These are phyloP conservation scores for Phalaenopsis equestris DNA, from an alignment of 106 monocot genomes.

Conservation along the genomic window DNA sequence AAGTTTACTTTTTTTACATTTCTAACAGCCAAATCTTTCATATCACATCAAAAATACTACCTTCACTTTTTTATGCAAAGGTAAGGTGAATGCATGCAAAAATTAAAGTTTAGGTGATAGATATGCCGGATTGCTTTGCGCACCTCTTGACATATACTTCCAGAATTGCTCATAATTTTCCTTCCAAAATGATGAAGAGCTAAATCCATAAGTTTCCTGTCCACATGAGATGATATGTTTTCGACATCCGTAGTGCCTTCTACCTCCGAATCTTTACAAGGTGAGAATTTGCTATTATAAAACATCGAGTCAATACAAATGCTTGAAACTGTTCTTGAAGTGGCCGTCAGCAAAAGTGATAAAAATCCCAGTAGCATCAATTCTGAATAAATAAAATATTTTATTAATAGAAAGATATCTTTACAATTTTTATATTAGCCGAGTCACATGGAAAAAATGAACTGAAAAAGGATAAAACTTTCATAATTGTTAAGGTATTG, in stretches of 20 bases:
- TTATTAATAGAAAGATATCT: background rate
- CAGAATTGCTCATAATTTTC: slow-evolving; percentile 36
- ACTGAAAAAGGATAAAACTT: background rate
- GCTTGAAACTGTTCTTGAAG: slow-evolving; percentile 77
- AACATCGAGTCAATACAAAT: slow-evolving; percentile 89
- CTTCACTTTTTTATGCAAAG: too few species aligned
- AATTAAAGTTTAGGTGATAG: too few species aligned
- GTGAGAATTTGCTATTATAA: slow-evolving; percentile 72
- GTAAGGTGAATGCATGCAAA: too few species aligned
- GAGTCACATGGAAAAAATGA: background rate
- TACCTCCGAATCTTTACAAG: slow-evolving; percentile 62
- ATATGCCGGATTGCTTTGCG: background rate
- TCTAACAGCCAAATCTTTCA: too few species aligned
- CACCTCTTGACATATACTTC: slow-evolving; percentile 56
- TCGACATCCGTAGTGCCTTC: slow-evolving; percentile 28
- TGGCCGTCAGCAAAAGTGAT: slow-evolving; percentile 82
- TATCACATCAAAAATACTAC: too few species aligned
- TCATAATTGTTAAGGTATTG: background rate
- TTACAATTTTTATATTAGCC: background rate
- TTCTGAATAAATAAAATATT: slow-evolving; percentile 44
- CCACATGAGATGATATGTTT: slow-evolving; percentile 17
- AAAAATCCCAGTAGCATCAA: slow-evolving; percentile 93
- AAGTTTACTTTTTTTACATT: too few species aligned
- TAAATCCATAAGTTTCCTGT: slow-evolving; percentile 17
- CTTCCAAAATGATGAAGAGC: slow-evolving; percentile 29